Conservation (phyloP, 2,329 filamentous ascomycete genomes). For the Coccinonectria pachysandricola region DNA sequence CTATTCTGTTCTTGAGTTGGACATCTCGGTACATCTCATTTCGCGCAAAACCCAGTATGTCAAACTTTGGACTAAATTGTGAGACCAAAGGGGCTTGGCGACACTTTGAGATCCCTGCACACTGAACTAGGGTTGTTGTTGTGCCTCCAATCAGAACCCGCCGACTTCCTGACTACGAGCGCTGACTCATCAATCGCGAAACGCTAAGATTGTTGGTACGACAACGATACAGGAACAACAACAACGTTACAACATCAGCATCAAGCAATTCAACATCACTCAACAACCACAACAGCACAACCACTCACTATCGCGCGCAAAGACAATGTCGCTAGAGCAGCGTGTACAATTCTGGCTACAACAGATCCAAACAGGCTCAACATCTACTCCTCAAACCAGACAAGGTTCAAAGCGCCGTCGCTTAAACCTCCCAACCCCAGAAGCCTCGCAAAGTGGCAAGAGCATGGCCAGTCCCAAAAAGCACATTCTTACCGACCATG, state of each 20-base stretch:
- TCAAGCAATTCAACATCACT: too few species aligned
- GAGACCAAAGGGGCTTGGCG: too few species aligned
- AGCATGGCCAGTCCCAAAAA: conserved; percentile 1
- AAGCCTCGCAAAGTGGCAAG: neutral
- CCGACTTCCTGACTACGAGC: too few species aligned
- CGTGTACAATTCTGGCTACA: conserved; percentile 1
- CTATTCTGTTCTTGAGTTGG: too few species aligned
- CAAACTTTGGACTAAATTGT: too few species aligned
- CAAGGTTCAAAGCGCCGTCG: conserved; percentile 2
- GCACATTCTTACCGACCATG: conserved; percentile 1
- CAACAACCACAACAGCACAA: neutral
- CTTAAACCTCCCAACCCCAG: conserved; percentile 3
- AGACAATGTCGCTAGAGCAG: conserved; percentile 2
- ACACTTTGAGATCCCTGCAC: too few species aligned
- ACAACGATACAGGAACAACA: conserved; percentile 1
- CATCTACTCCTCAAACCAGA: neutral
- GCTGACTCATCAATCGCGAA: too few species aligned
- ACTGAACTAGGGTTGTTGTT: too few species aligned
- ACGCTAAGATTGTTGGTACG: neutral
- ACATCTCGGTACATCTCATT: too few species aligned
- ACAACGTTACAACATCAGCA: too few species aligned
- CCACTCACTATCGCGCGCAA: neutral
- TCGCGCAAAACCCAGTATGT: too few species aligned
- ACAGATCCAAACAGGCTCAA: neutral
- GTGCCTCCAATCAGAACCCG: too few species aligned